phyloP scores from a whole-genome alignment of 2,329 filamentous ascomycete species.

The Ophiosphaerella korrae region DNA sequence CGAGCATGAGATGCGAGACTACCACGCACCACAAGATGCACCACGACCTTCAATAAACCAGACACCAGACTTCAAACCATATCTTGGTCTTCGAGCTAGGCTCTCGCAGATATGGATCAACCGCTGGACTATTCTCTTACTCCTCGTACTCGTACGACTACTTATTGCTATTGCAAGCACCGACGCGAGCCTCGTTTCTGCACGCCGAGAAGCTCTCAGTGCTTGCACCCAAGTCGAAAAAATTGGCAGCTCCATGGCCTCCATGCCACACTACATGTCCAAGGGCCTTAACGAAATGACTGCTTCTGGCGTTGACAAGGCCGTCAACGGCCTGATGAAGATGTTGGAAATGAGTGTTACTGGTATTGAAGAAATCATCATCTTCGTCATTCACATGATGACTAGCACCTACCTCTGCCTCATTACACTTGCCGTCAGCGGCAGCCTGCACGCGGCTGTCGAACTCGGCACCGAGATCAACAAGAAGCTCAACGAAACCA shows the following conservation, averaged over 20 bases:
- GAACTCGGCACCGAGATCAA: conserved; percentile 65
- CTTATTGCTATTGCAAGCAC: conserved; percentile 76
- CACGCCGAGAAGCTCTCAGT: conserved; percentile 79
- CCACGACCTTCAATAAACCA: conserved; percentile 65
- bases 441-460: conserved; percentile 74
- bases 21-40: conserved; percentile 61
- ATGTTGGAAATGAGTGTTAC: conserved; percentile 80
- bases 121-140: conserved; percentile 88
- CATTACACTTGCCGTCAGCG: conserved; percentile 80
- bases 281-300: conserved; percentile 86
- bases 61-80: conserved; percentile 78
- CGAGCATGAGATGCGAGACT: conserved; percentile 66
- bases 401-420: conserved; percentile 90
- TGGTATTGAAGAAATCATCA: conserved; percentile 81
- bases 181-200: conserved; percentile 73
- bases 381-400: conserved; percentile 92
- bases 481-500: conserved; percentile 64
- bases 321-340: conserved; percentile 78
- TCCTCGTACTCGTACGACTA: conserved; percentile 82
- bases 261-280: conserved; percentile 95
- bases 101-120: conserved; percentile 98
- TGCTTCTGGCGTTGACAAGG: conserved; percentile 77
- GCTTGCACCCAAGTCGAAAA: conserved; percentile 93
- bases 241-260: conserved; percentile 92
- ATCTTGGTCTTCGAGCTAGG: conserved; percentile 85